Evolutionary conservation across 495 filamentous ascomycete genomes (phyloP), one percentile per base, ranked within the genome.

Genomic region (Annulohypoxylon moriforme): DNA sequence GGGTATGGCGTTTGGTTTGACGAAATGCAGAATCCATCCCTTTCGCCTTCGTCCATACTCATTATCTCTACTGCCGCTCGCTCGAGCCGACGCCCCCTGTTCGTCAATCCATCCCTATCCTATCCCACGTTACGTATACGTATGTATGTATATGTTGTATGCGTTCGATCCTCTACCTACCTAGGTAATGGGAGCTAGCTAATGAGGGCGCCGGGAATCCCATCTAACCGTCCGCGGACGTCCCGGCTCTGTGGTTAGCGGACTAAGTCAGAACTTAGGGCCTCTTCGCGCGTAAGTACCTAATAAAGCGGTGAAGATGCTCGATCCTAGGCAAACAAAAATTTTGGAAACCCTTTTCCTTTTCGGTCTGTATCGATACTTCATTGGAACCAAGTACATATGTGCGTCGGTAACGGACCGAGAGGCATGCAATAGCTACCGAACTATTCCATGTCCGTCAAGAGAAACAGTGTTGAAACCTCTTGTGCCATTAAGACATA

Each of bases 191-290:
- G 14, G 18, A 52, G 47, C 22, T 60, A 31, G 16, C 50, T 63
- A 63, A 40, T 69, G 38, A 31, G 59, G 16, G 52, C 31, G 27
- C 57, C 31, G 25, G 22, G 46, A 40, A 8, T 27, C 58, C 44
- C 34, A 40, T 52, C 60, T 29, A 55, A 50, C 50, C 47, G 34
- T 47, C 40, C 44, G 42, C 64, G 47, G 64, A 61, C 60, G 59
- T 64, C 60, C 69, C 69, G 69, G 49, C 47, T 64, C 29, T 72
- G 60, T 36, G 67, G 71, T 53, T 63, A 67, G 60, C 59, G 52
- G 13, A 52, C 46, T 64, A 5, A 14, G 31, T 18, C 8, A 44
- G 33, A 11, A 40, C 8, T 33, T 47, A 59, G 20, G 27, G 44
- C 18, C 36, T 46, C 22, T 47, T 58, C 71, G 62, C 27, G 64